phyloP scores from a whole-genome alignment of 306 rosid genomes.

The Adenanthera pavonina region DNA sequence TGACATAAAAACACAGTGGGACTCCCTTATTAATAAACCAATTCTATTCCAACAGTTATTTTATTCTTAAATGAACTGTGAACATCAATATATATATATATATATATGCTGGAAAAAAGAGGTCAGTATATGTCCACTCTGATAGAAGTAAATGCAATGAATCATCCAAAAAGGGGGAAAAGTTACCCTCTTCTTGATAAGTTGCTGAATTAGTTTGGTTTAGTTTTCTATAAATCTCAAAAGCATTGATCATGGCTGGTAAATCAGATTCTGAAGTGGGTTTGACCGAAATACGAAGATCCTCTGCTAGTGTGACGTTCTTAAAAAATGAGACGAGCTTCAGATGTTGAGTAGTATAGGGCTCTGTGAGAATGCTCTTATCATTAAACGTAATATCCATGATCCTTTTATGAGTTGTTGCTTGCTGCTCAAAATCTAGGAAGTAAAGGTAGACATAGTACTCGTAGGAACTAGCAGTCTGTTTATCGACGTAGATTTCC shows the following conservation, averaged over 20 bases:
- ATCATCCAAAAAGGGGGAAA: background rate
- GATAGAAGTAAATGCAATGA: constrained; percentile 35
- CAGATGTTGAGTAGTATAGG: constrained; percentile 44
- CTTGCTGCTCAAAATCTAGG: constrained; percentile 48
- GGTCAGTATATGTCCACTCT: background rate
- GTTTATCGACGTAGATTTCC: background rate
- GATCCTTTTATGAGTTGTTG: constrained; percentile 20
- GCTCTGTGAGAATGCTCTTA: background rate
- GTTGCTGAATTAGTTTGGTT: background rate
- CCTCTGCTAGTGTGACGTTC: background rate
- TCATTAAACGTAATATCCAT: constrained; percentile 37
- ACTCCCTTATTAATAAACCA: no score
- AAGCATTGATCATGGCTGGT: background rate
- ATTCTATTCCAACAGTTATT: background rate
- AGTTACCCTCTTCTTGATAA: background rate
- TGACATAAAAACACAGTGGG: no score
- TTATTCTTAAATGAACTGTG: background rate
- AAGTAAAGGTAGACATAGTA: constrained; percentile 49
- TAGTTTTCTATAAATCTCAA: background rate
- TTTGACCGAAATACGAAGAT: background rate
- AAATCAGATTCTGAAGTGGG: background rate
- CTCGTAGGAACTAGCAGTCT: background rate
- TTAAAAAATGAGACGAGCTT: constrained; percentile 1
- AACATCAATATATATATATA: background rate
- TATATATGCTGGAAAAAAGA: background rate